phyloP scores from a whole-genome alignment of 257 asterid species.

The Gentiana dahurica region DNA sequence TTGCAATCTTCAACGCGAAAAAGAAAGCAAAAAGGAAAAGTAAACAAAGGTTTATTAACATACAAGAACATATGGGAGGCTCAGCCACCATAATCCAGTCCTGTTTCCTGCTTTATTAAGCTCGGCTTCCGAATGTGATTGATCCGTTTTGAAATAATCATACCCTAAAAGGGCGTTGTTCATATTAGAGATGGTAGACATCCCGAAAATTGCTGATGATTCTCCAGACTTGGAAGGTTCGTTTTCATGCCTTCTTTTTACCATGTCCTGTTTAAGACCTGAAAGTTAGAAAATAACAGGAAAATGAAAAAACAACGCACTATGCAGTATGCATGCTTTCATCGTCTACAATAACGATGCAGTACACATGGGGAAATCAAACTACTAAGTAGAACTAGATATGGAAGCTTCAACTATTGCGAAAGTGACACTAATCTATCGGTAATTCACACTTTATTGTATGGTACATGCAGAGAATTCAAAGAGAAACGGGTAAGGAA shows the following conservation, averaged over 20 bases:
- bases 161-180: conserved; percentile 19
- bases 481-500: too few relatives aligned
- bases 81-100: conserved; percentile 64
- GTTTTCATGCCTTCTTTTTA: not conserved
- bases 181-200: conserved; percentile 13
- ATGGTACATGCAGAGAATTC: too few relatives aligned
- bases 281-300: conserved; percentile 8
- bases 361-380: too few relatives aligned
- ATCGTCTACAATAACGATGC: not conserved
- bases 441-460: too few relatives aligned
- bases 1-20: not conserved
- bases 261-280: conserved; percentile 6
- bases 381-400: too few relatives aligned
- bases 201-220: conserved; percentile 1
- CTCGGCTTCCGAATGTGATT: conserved; percentile 14
- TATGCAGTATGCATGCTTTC: conserved; percentile 1
- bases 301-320: conserved; percentile 1
- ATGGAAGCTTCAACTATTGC: too few relatives aligned
- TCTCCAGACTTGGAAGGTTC: not conserved
- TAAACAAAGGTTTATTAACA: conserved; percentile 14
- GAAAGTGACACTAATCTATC: too few relatives aligned
- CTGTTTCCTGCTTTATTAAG: conserved; percentile 17
- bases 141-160: conserved; percentile 17
- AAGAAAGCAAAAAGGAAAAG: not conserved
- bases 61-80: conserved; percentile 80